A percentile compares a stretch with the other conserved stretches of the same genome.
Evolutionary conservation across 768 basidiomycete genomes (phyloP).

Genomic region (Tylopilus vinaceipallidus): DNA sequence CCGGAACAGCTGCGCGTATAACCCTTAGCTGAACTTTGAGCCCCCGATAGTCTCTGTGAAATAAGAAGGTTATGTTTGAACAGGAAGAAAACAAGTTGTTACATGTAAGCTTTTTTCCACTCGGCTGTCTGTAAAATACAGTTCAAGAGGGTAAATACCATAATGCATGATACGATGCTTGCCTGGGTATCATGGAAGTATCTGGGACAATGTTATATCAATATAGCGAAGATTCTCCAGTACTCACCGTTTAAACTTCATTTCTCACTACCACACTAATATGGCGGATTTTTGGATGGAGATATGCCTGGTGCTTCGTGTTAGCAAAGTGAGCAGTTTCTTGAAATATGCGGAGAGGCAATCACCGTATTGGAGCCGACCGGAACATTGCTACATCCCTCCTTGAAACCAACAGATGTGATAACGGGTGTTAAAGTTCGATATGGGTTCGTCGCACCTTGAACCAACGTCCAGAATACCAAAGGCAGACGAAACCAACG

Average conservation of each 20-base stretch:
- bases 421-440: no score
- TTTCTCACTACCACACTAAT: conserved; percentile 27
- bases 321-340: no score
- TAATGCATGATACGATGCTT: conserved; percentile 8
- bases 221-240: not conserved
- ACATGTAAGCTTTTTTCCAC: conserved; percentile 39
- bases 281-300: no score
- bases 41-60: conserved; percentile 62
- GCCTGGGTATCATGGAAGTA: conserved; percentile 72
- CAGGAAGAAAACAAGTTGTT: not conserved
- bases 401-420: no score
- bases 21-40: conserved; percentile 70
- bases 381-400: no score
- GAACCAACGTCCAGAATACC: no score
- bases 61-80: not conserved
- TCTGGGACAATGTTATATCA: conserved; percentile 33
- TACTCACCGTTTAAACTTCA: conserved; percentile 62
- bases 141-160: no score
- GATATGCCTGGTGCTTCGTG: no score
- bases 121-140: conserved; percentile 54
- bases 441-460: no score
- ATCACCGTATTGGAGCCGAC: no score
- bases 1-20: conserved; percentile 38
- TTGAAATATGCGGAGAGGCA: no score
- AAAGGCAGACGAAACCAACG: no score